These are phyloP conservation scores for Pythium aquatile DNA, from an alignment of 352 stramenopile species.

Conservation along the genomic window DNA sequence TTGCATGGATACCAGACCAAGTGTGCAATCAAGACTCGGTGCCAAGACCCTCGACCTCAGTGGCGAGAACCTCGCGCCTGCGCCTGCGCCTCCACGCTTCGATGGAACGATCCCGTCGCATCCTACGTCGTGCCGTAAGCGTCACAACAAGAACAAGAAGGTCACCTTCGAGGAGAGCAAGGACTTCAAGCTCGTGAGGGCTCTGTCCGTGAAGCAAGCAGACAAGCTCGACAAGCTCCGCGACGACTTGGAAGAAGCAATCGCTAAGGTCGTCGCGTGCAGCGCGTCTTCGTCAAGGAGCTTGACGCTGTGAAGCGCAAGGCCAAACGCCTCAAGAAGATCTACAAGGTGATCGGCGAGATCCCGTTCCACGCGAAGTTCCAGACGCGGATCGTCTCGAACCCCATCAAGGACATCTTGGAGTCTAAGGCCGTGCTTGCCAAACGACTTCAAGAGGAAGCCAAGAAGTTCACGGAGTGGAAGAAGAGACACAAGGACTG, in stretches of 20 bases:
- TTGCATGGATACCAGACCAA: slow-evolving; percentile 8
- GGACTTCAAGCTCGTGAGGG: background rate
- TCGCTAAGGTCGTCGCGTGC: slow-evolving; percentile 5
- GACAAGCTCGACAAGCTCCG: slow-evolving; percentile 9
- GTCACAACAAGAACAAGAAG: background rate
- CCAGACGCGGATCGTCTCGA: slow-evolving; percentile 13
- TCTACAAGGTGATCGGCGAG: background rate
- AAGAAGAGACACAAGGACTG: background rate
- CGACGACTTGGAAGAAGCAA: slow-evolving; percentile 12
- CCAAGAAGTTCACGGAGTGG: background rate
- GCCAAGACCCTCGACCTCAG: slow-evolving; percentile 3
- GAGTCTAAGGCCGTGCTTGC: background rate
- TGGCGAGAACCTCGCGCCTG: background rate
- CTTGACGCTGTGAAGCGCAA: background rate
- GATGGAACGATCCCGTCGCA: background rate
- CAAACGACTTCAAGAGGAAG: background rate
- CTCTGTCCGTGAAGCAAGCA: background rate
- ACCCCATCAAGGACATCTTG: background rate
- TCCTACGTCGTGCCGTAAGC: background rate
- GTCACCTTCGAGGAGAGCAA: background rate
- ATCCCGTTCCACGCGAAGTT: slow-evolving; percentile 14
- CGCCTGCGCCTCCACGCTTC: too few species aligned
- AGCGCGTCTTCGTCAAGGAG: background rate
- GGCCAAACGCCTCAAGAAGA: slow-evolving; percentile 3
- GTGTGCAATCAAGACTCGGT: too few species aligned